Percentiles rank a stretch among this genome's conserved stretches.
phyloP scores from a whole-genome alignment of 106 monocot species.

The Platanthera guangdongensis region DNA sequence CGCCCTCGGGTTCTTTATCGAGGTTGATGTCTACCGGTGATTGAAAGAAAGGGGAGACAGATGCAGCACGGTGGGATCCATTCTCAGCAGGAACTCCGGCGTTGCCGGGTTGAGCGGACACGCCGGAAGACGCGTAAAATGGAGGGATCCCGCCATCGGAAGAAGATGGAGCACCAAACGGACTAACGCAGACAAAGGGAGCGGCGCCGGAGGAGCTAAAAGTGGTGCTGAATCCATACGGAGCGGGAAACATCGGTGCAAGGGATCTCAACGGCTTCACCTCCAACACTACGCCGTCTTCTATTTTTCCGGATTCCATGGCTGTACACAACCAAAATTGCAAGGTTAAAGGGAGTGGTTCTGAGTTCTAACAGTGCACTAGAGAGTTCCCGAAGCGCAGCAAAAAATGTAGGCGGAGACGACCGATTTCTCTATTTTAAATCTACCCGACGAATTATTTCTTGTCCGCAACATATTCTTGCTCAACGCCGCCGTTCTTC shows the following conservation, averaged over 20 bases:
- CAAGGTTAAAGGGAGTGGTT: background rate
- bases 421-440: too few relatives aligned
- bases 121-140: background rate
- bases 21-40: background rate
- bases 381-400: too few relatives aligned
- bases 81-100: constrained; percentile 3
- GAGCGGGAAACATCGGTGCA: constrained; percentile 41
- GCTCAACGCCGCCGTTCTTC: too few relatives aligned
- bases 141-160: background rate
- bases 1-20: constrained; percentile 1
- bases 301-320: background rate
- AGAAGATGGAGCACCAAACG: constrained; percentile 8
- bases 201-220: constrained; percentile 4
- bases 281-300: constrained; percentile 18
- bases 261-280: constrained; percentile 37
- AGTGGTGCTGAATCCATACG: constrained; percentile 24
- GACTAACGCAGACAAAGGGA: constrained; percentile 34
- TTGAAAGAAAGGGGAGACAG: background rate
- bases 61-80: constrained; percentile 1
- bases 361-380: too few relatives aligned
- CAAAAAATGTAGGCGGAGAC: too few relatives aligned
- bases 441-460: too few relatives aligned
- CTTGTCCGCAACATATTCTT: too few relatives aligned
- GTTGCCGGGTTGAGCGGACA: background rate
- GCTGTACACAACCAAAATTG: background rate